These are phyloP conservation scores for Scheffersomyces quercinus DNA, from an alignment of 1,139 yeast genomes.

Conservation along the genomic window DNA sequence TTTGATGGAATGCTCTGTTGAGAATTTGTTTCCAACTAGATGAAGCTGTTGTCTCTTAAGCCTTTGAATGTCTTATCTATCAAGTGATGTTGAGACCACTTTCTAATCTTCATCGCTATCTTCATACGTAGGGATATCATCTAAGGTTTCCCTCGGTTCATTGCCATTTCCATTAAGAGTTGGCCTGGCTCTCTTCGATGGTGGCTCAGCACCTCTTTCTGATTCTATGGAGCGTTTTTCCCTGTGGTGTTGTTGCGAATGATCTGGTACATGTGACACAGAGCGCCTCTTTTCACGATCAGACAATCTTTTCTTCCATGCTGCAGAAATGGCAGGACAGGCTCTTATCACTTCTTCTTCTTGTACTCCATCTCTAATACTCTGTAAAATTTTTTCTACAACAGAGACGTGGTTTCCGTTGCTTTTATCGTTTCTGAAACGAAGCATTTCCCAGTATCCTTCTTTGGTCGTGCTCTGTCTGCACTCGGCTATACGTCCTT, in stretches of 20 bases:
- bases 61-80: not conserved
- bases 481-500: slow-evolving; percentile 91
- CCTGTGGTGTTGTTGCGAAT: not conserved
- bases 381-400: slow-evolving; percentile 76
- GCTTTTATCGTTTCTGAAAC: slow-evolving; percentile 90
- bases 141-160: slow-evolving; percentile 17
- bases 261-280: not conserved
- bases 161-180: slow-evolving; percentile 1
- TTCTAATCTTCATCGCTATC: slow-evolving; percentile 32
- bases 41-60: not conserved
- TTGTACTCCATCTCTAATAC: slow-evolving; percentile 84
- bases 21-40: too few species aligned
- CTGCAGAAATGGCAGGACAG: slow-evolving; percentile 34
- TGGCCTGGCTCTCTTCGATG: slow-evolving; percentile 9
- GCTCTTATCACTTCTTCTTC: slow-evolving; percentile 67
- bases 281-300: slow-evolving; percentile 21
- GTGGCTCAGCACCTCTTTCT: slow-evolving; percentile 8
- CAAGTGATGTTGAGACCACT: too few species aligned
- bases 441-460: slow-evolving; percentile 76
- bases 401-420: slow-evolving; percentile 84
- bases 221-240: slow-evolving; percentile 1
- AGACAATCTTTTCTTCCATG: slow-evolving; percentile 37
- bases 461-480: slow-evolving; percentile 50
- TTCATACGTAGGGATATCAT: slow-evolving; percentile 44
- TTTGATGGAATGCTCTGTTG: too few species aligned